Evolutionary conservation across 768 basidiomycete species (phyloP), one percentile per base, ranked within the genome.

Genomic region (Lentinula lateritia): DNA sequence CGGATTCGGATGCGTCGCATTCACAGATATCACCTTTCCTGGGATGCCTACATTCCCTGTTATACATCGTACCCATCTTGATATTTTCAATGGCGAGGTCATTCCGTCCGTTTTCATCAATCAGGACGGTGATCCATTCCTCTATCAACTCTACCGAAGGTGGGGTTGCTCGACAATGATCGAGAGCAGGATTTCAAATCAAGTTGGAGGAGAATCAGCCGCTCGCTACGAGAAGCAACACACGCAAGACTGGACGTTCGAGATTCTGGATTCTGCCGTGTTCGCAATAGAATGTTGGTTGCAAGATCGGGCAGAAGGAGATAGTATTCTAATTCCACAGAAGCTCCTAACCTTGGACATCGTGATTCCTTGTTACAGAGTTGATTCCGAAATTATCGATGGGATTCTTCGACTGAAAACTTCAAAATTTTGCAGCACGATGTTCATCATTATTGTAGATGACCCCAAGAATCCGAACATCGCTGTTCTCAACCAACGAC

Each of bases 31-130:
- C 16, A 73, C 76, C 8, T 86, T 84, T 64, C 81, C 80, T 0
- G 86, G 83, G 0, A 84, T 86, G 82, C 84, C 83, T 0, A 85
- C 84, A 0, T 85, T 86, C 64, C 85, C 86, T 0, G 73, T 85
- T 55, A 54, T 87, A 48, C 82, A 85, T 61, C 77, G 78, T 28
- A 79, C 72, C 0, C 85, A 87, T 65, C 71, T 87, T 68, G 78
- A 84, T 35, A 79, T 84, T 48, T 86, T 87, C 64, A 61, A 69
- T 0, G 82, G 83, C 5, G 68, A 75, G 10, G 73, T 85, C 23
- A 67, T 87, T 13, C 84, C 85, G 0, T 72, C 79, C 13, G 64
- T 70, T 23, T 86, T 85, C 67, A 67, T 83, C 46, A 85, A 85
- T 62, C 85, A 86, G 66, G 85, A 85, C 52, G 83, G 82, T 0